Evolutionary conservation across 768 basidiomycete genomes (phyloP), one percentile per base, ranked within the genome.

Genomic region (Mycena albidolilacea): DNA sequence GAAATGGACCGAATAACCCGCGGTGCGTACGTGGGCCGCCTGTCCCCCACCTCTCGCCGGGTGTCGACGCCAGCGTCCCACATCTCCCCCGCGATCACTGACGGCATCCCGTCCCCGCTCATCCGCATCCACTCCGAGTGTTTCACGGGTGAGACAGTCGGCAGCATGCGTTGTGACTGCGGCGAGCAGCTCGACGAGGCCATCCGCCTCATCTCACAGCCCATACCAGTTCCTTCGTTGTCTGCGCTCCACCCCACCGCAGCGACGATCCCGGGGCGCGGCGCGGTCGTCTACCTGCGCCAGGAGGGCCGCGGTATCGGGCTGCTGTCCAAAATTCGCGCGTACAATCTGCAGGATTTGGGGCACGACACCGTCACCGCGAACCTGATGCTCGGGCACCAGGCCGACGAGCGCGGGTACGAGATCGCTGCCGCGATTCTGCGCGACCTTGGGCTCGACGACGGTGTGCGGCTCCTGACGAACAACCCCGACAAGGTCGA

Each of bases 351-450:
- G 21, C 98, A 99, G 81, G 98, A 99, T 81, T 85, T 99, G 63
- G 98, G 98, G 0, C 95, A 98, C 79, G 98, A 99, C 84, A 99
- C 98, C n/a, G 98, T 99, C 76, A 92, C 95, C 6, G 98, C 98
- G 37, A 99, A 99, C 82, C 85, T 99, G 48, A 90, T 98, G 88
- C 91, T 99, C 39, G 98, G 98, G 2, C 95, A 98, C 82, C 88
- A 91, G 71, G 97, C 98, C 7, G 98, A 99, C 80, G 95, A 97
- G 81, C 90, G 98, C 43, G 92, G 92, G 30, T 99, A 99, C 82
- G 96, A 94, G 75, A 87, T 99, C 70, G 98, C 98, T 1, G 93
- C 87, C 9, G 96, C 94, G 38, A 99, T 99, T 74, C 81, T 99
- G 73, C 89, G 91, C 6, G 98, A 99, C 82, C 85, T 99, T 1